Percentiles rank a stretch among this genome's conserved stretches.
These are phyloP conservation scores for Lepidium campestre DNA, from an alignment of 441 rosid species.

Conservation along the genomic window DNA sequence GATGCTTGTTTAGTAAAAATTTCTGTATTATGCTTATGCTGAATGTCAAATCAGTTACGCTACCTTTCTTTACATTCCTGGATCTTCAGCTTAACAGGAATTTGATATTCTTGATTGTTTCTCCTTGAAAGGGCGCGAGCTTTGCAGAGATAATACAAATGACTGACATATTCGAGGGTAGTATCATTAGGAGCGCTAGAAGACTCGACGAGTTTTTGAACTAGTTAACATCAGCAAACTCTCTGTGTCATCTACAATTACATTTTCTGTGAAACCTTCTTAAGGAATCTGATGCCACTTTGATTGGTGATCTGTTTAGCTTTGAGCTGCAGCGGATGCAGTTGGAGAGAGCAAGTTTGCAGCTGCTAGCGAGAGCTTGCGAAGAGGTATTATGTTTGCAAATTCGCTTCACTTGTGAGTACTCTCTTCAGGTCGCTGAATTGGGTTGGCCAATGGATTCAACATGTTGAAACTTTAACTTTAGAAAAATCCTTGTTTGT, in stretches of 20 bases:
- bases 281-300: background rate
- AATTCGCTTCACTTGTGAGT: slow-evolving; percentile 78
- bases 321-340: slow-evolving; percentile 85
- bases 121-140: slow-evolving; percentile 58
- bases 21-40: background rate
- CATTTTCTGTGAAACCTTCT: background rate
- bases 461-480: too few species aligned
- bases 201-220: slow-evolving; percentile 92
- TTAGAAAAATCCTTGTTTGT: too few species aligned
- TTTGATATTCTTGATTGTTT: slow-evolving; percentile 14
- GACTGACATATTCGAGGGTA: slow-evolving; percentile 98
- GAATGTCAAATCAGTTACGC: background rate
- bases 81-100: slow-evolving; percentile 3
- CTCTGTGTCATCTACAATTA: slow-evolving; percentile 4
- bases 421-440: background rate
- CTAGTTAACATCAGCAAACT: slow-evolving; percentile 48
- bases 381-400: slow-evolving; percentile 95
- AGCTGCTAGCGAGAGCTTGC: slow-evolving; percentile 87
- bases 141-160: slow-evolving; percentile 89
- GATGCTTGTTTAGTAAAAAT: background rate
- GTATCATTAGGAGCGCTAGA: slow-evolving; percentile 90
- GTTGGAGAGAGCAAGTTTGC: slow-evolving; percentile 90
- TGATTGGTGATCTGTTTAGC: slow-evolving; percentile 30
- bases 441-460: too few species aligned
- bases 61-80: background rate